A percentile compares a stretch with the other conserved stretches of the same genome.
phyloP scores from a whole-genome alignment of 768 basidiomycete genomes.

The Lactarius psammicola region DNA sequence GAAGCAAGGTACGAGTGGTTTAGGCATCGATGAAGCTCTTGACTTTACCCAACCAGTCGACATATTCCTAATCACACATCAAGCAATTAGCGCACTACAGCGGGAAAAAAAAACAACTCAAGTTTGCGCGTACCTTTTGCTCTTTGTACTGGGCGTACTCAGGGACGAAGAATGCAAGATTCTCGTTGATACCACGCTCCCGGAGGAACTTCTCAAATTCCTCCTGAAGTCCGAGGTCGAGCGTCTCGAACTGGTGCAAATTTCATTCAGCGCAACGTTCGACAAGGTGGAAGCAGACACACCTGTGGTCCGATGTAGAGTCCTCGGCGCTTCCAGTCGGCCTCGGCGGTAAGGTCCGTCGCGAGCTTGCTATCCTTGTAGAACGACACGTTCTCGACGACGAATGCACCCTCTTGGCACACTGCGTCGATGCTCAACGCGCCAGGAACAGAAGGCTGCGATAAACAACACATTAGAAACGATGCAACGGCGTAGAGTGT shows the following conservation, averaged over 20 bases:
- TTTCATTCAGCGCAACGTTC: neutral
- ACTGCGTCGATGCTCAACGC: constrained; percentile 77
- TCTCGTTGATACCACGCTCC: constrained; percentile 87
- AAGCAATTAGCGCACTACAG: constrained; percentile 10
- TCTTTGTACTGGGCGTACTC: constrained; percentile 90
- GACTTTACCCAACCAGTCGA: constrained; percentile 81
- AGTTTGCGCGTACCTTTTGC: constrained; percentile 64
- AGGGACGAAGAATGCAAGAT: constrained; percentile 80
- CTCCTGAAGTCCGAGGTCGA: constrained; percentile 84
- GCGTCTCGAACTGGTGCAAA: constrained; percentile 71
- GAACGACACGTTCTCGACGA: constrained; percentile 88
- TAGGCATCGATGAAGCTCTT: constrained; percentile 76
- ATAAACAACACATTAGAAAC: neutral
- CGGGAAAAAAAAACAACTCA: neutral
- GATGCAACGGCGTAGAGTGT: constrained; percentile 5
- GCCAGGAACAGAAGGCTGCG: constrained; percentile 52
- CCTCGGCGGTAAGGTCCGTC: constrained; percentile 77
- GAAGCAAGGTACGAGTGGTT: neutral
- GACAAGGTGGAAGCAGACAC: constrained; percentile 30
- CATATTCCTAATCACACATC: constrained; percentile 68
- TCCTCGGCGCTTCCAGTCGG: constrained; percentile 91
- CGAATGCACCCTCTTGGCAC: constrained; percentile 74
- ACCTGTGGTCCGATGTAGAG: constrained; percentile 92
- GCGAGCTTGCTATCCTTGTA: constrained; percentile 73
- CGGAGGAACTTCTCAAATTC: constrained; percentile 87